Base-by-base conservation (phyloP, 2,329 filamentous ascomycete genomes). In the Cadophora malorum region DNA sequence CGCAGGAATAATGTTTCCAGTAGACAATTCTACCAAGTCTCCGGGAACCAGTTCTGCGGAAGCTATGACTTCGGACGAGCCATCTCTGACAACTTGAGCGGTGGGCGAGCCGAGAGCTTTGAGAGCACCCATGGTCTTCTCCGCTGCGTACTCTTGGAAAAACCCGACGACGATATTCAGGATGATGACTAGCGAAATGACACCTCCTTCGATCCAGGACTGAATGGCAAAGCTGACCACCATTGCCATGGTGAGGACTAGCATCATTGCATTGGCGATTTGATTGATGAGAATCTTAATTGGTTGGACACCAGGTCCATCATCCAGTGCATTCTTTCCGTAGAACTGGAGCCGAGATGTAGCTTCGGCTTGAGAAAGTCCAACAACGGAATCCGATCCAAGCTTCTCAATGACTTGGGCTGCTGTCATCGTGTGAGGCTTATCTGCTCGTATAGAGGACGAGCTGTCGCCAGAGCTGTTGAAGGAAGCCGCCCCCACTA, bases 261-360 rank as follows among this genome's bases (percentile, higher is more conserved):
- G 77, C 71, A 87, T 91, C 86, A 91, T 86, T 16, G 89, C 89
- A 78, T 91, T 91, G 68, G 88, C 88, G 64, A 91, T 81, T 75
- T 92, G 89, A 38, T 85, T 82, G 60, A 91, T 80, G 25, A 92
- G 79, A 69, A 91, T 91, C 75, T 90, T 89, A 65, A 84, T 72
- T 31, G 86, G 83, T 66, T 86, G 85, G 25, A 91, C 88, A 9
- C 86, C 85, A 64, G 84, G 81, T 7, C 81, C 83, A 58, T 88
- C 85, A 63, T 88, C 87, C 10, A 92, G 83, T 67, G 53, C 53
- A 58, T 58, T 58, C 28, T 58, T 58, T 19, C 53, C 53, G 33
- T 58, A 58, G 3, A 38, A 1, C 28, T 38, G 53, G 19, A 58
- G 53, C 16, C 53, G 53, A 33, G 28, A 33, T n/a, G 53, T 10